These are phyloP conservation scores for Elongisporangium anandrum DNA, from an alignment of 352 stramenopile genomes.

Conservation along the genomic window DNA sequence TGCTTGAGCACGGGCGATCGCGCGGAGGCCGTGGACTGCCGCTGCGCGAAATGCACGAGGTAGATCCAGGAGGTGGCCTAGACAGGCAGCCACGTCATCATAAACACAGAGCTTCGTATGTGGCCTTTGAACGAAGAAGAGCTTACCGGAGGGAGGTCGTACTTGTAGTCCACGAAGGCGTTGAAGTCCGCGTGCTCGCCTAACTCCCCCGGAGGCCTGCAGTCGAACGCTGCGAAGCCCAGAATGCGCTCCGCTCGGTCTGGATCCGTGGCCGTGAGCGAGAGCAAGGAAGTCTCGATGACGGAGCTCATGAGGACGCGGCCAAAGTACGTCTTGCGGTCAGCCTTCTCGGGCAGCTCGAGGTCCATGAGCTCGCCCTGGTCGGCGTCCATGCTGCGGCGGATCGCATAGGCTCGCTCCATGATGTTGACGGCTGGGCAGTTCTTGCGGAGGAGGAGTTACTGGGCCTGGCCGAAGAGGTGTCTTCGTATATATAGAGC, in stretches of 20 bases:
- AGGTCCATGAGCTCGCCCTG: slow-evolving; percentile 57
- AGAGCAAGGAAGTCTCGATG: slow-evolving; percentile 72
- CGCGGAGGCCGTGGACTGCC: slow-evolving; percentile 23
- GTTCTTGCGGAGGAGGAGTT: neutral
- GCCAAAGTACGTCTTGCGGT: slow-evolving; percentile 63
- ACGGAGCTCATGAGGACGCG: slow-evolving; percentile 40
- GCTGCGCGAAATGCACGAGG: slow-evolving; percentile 52
- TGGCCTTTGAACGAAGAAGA: neutral
- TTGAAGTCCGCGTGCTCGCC: slow-evolving; percentile 28
- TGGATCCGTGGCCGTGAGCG: slow-evolving; percentile 56
- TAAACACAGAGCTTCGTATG: neutral
- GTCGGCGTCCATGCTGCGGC: slow-evolving; percentile 56
- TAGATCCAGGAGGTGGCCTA: slow-evolving; percentile 48
- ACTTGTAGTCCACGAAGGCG: slow-evolving; percentile 42
- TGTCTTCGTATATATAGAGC: neutral
- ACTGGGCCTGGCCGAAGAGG: neutral
- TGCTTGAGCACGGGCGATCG: slow-evolving; percentile 41
- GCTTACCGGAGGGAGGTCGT: slow-evolving; percentile 43
- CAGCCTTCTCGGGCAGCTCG: slow-evolving; percentile 49
- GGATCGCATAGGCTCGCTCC: slow-evolving; percentile 38
- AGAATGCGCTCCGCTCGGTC: slow-evolving; percentile 43
- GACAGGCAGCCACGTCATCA: neutral
- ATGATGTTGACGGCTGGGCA: too few relatives aligned
- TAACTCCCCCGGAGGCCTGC: slow-evolving; percentile 37
- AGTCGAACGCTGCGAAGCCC: slow-evolving; percentile 64